Evolutionary conservation across 2,329 filamentous ascomycete species (phyloP), one percentile per base, ranked within the genome.

Genomic region (Cladophialophora exuberans): DNA sequence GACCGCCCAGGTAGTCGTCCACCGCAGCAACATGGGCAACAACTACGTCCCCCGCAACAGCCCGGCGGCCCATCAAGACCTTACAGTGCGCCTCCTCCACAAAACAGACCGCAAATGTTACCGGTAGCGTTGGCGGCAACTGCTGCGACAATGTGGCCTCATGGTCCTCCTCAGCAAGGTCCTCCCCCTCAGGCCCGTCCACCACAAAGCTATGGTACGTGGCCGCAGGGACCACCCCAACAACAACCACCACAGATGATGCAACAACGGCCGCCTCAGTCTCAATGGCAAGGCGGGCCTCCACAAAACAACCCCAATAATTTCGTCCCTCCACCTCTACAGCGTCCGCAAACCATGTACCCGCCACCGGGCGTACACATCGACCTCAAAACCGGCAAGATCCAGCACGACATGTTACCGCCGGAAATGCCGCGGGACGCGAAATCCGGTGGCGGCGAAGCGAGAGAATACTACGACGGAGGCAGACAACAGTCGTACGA

Each of bases 371-470:
- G 49, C 23, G 49, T 59, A 25, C 52, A 59, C 48, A 31, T 59
- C 30, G 60, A 62, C 47, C 7, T 57, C 38, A 62, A 62, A 28
- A 62, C 60, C 13, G 60, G 60, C 36, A 60, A 57, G 31, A 17
- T 58, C 22, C 57, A 57, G 25, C 44, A 60, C 30, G 54, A 61
- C 48, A 57, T 62, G 57, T 52, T 51, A 31, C 60, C 60, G 15
- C 60, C 60, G 5, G 60, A 62, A 44, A 59, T 59, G 56, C 25
- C 30, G 15, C 41, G 42, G n/a, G 53, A 44, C 17, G 15, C 38
- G 11, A 38, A 33, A 15, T n/a, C n/a, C n/a, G 33, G 30, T 17
- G n/a, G 23, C 3, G 39, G 36, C 13, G 51, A 47, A 25, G 43
- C 51, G n/a, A 30, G 46, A 49, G 46, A 49, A 15, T 49, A 49